Conservation (phyloP, 1,139 yeast genomes). For the Pichia sp. region DNA sequence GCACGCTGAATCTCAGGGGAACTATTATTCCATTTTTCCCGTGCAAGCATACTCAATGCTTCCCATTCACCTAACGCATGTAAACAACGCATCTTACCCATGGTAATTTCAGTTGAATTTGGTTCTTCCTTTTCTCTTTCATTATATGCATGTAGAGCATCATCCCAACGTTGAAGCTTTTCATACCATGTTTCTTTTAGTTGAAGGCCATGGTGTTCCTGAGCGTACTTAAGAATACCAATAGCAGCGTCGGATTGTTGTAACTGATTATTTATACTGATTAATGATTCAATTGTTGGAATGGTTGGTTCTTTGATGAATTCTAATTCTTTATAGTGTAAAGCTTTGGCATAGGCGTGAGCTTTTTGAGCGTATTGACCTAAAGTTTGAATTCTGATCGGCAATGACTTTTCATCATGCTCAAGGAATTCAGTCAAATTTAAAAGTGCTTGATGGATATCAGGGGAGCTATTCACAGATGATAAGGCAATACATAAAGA, state of each 20-base stretch:
- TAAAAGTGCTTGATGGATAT: constrained; percentile 80
- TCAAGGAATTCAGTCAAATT: constrained; percentile 96
- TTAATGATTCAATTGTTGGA: constrained; percentile 85
- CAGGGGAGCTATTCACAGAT: constrained; percentile 92
- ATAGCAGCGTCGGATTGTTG: constrained; percentile 98
- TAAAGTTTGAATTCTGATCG: constrained; percentile 79
- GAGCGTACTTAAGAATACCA: constrained; percentile 93
- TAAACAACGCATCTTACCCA: constrained; percentile 97
- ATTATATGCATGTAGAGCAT: constrained; percentile 85
- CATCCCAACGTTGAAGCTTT: constrained; percentile 96
- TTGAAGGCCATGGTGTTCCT: constrained; percentile 84
- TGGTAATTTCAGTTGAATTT: constrained; percentile 65
- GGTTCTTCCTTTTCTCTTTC: constrained; percentile 57
- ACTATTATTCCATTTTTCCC: constrained; percentile 74
- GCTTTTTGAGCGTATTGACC: constrained; percentile 93
- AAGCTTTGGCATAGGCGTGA: constrained; percentile 95
- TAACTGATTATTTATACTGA: constrained; percentile 85
- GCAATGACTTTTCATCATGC: constrained; percentile 90
- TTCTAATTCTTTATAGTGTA: constrained; percentile 92
- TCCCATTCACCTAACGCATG: constrained; percentile 99
- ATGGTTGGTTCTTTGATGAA: constrained; percentile 91
- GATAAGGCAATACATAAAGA: constrained; percentile 82
- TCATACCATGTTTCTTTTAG: constrained; percentile 97
- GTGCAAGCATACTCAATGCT: constrained; percentile 76
- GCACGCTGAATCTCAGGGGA: constrained; percentile 66